phyloP scores from a whole-genome alignment of 2,329 filamentous ascomycete species.

The Epichloe scottii region DNA sequence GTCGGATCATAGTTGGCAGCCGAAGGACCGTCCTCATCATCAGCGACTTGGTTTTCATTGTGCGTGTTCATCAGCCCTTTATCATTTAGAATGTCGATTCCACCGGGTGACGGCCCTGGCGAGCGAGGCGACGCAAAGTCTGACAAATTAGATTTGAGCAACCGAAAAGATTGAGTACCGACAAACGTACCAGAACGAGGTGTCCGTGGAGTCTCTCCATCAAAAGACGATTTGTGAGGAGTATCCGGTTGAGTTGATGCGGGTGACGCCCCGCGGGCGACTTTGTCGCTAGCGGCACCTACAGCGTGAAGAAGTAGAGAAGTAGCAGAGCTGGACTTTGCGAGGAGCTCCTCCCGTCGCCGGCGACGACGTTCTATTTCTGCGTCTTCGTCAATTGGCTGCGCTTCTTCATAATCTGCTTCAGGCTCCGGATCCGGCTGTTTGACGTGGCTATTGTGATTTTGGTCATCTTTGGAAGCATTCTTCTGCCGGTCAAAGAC shows the following conservation, averaged over 20 bases:
- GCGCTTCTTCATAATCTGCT: constrained; percentile 38
- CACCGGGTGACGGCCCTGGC: constrained; percentile 38
- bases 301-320: constrained; percentile 66
- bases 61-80: constrained; percentile 53
- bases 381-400: constrained; percentile 65
- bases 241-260: constrained; percentile 35
- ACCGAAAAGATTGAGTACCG: not conserved
- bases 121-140: constrained; percentile 29
- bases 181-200: constrained; percentile 35
- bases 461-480: constrained; percentile 5
- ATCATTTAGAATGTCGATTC: constrained; percentile 53
- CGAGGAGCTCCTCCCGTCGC: constrained; percentile 71
- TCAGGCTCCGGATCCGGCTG: constrained; percentile 20
- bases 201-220: constrained; percentile 28
- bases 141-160: constrained; percentile 15
- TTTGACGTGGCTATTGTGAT: constrained; percentile 5
- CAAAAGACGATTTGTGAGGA: constrained; percentile 19
- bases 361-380: constrained; percentile 77
- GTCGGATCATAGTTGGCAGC: constrained; percentile 88
- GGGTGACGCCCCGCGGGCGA: constrained; percentile 39
- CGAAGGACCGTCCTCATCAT: constrained; percentile 62
- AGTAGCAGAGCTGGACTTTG: constrained; percentile 64
- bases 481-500: constrained; percentile 58
- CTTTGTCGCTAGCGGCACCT: constrained; percentile 47
- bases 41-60: constrained; percentile 23